Conservation (phyloP, 2,329 filamentous ascomycete species). For the Fusarium sp. region DNA sequence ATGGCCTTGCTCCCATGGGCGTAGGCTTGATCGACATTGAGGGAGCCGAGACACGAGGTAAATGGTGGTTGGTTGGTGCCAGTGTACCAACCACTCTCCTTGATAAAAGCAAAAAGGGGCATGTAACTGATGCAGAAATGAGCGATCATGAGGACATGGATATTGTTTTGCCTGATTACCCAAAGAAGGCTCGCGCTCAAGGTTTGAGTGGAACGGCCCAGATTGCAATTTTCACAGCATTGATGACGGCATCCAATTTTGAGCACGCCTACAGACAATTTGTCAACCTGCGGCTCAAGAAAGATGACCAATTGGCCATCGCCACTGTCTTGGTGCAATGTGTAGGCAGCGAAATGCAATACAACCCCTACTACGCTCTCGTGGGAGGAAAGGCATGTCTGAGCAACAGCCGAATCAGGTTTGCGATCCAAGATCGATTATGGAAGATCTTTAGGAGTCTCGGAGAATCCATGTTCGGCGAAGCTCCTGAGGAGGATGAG, state of each 20-base stretch:
- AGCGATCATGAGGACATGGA: slow-evolving; percentile 58
- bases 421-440: slow-evolving; percentile 85
- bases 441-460: slow-evolving; percentile 87
- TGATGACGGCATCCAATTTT: slow-evolving; percentile 85
- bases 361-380: slow-evolving; percentile 93
- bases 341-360: slow-evolving; percentile 79
- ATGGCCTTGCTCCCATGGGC: slow-evolving; percentile 81
- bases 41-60: slow-evolving; percentile 84
- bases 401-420: slow-evolving; percentile 75
- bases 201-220: slow-evolving; percentile 88
- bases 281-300: slow-evolving; percentile 83
- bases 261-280: slow-evolving; percentile 84
- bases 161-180: slow-evolving; percentile 69
- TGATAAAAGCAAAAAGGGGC: slow-evolving; percentile 25
- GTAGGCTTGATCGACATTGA: slow-evolving; percentile 84
- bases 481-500: slow-evolving; percentile 65
- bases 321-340: slow-evolving; percentile 89
- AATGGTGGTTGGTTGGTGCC: slow-evolving; percentile 99
- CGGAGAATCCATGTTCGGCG: slow-evolving; percentile 79
- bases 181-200: slow-evolving; percentile 77
- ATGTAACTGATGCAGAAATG: slow-evolving; percentile 27
- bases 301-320: slow-evolving; percentile 85
- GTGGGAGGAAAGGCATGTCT: slow-evolving; percentile 79
- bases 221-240: slow-evolving; percentile 89
- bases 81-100: slow-evolving; percentile 70